Conservation (phyloP, 2,329 filamentous ascomycete genomes). For the Basipetospora chlamydospora region DNA sequence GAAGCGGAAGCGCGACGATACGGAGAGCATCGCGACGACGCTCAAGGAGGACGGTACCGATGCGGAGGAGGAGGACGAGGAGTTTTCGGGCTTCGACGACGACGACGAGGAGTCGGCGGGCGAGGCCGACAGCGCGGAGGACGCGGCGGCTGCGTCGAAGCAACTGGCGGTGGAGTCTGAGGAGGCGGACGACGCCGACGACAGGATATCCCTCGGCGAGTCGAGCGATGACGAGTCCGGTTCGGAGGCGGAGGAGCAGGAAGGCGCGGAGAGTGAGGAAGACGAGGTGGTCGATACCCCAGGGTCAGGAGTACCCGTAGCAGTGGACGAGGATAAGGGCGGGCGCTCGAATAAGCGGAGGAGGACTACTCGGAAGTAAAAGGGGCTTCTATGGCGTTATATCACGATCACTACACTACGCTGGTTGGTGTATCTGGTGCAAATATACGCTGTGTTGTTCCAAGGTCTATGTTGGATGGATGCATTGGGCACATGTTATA, state of each 20-base stretch:
- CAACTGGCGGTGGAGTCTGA: slow-evolving; percentile 11
- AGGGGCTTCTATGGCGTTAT: too few species aligned
- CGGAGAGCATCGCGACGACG: slow-evolving; percentile 20
- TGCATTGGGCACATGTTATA: too few species aligned
- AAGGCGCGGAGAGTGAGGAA: slow-evolving; percentile 12
- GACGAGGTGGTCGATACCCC: too few species aligned
- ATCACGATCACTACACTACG: too few species aligned
- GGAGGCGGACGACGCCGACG: slow-evolving; percentile 25
- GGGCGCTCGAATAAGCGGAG: slow-evolving; percentile 1
- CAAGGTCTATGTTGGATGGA: too few species aligned
- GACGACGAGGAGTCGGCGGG: slow-evolving; percentile 22
- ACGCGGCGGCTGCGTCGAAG: slow-evolving; percentile 14
- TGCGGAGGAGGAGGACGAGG: slow-evolving; percentile 19
- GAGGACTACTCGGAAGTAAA: background rate
- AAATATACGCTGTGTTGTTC: too few species aligned
- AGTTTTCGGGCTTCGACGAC: slow-evolving; percentile 34
- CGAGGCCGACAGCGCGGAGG: slow-evolving; percentile 20
- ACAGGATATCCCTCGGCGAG: slow-evolving; percentile 28
- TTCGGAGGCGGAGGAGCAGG: slow-evolving; percentile 11
- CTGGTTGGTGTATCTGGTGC: too few species aligned
- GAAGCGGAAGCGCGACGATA: slow-evolving; percentile 55
- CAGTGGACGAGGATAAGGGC: background rate
- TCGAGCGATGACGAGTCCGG: slow-evolving; percentile 15
- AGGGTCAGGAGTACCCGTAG: background rate
- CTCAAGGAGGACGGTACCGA: slow-evolving; percentile 16